These are phyloP conservation scores for Trichoderma sp. DNA, from an alignment of 2,329 filamentous ascomycete genomes.

Conservation along the genomic window DNA sequence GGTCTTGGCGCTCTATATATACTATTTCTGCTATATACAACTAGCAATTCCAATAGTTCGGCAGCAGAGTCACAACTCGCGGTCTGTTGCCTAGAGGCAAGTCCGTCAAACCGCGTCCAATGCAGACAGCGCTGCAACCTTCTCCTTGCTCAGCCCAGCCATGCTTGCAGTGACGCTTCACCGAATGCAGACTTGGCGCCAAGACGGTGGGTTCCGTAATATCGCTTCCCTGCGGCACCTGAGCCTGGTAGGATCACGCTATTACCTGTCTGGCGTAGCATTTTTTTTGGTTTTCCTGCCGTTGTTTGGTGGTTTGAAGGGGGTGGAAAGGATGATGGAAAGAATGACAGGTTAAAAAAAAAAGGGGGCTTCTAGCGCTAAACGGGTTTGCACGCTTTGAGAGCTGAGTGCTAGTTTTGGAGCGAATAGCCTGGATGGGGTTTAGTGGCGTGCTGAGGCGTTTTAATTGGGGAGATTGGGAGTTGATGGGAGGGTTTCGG, in stretches of 20 bases:
- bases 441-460: background rate
- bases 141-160: background rate
- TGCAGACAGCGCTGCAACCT: background rate
- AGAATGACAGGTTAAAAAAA: background rate
- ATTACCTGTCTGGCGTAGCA: background rate
- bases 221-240: constrained; percentile 16
- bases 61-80: background rate
- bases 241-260: background rate
- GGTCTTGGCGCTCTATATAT: background rate
- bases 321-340: background rate
- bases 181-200: background rate
- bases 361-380: background rate
- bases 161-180: background rate
- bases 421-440: background rate
- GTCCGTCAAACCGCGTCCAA: background rate
- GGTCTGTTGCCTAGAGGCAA: background rate
- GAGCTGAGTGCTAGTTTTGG: background rate
- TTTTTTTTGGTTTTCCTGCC: background rate
- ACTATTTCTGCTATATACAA: background rate
- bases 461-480: background rate
- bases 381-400: background rate
- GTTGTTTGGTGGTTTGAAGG: background rate
- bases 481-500: background rate
- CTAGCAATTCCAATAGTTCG: background rate
- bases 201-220: background rate